Percentiles rank a stretch among this genome's conserved stretches.
These are phyloP conservation scores for Pseudocercospora macadamiae DNA, from an alignment of 2,329 filamentous ascomycete genomes.

Conservation along the genomic window DNA sequence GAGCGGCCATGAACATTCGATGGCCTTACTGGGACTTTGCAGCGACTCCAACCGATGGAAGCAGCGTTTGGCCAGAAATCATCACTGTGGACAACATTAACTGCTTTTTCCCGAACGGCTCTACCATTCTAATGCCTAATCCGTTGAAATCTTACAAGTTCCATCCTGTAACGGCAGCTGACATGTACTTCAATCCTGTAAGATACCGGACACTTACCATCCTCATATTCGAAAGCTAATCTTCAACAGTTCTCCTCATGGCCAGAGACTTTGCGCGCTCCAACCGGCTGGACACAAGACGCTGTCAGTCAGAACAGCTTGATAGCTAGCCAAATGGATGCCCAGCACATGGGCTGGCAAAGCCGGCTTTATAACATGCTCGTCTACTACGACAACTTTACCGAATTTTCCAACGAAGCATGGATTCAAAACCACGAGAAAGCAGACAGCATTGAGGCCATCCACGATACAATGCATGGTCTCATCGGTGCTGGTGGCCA, in stretches of 20 bases:
- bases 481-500: constrained; percentile 64
- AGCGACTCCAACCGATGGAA: constrained; percentile 37
- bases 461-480: constrained; percentile 55
- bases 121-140: constrained; percentile 36
- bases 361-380: constrained; percentile 68
- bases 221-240: background rate
- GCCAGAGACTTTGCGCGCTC: constrained; percentile 64
- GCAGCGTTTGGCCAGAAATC: constrained; percentile 43
- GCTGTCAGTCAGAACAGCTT: constrained; percentile 63
- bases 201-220: constrained; percentile 35
- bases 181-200: constrained; percentile 64
- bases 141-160: constrained; percentile 41
- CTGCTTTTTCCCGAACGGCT: constrained; percentile 39
- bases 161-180: constrained; percentile 59
- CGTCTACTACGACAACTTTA: constrained; percentile 68
- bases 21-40: constrained; percentile 56
- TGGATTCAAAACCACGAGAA: constrained; percentile 53
- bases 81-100: constrained; percentile 44
- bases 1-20: constrained; percentile 46
- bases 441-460: constrained; percentile 61
- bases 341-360: constrained; percentile 58
- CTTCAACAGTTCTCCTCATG: constrained; percentile 59
- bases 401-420: constrained; percentile 69
- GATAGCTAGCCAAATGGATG: constrained; percentile 56
- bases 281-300: constrained; percentile 41